These are phyloP conservation scores for Kodamaea leandrae DNA, from an alignment of 805 yeast genomes.

Conservation along the genomic window DNA sequence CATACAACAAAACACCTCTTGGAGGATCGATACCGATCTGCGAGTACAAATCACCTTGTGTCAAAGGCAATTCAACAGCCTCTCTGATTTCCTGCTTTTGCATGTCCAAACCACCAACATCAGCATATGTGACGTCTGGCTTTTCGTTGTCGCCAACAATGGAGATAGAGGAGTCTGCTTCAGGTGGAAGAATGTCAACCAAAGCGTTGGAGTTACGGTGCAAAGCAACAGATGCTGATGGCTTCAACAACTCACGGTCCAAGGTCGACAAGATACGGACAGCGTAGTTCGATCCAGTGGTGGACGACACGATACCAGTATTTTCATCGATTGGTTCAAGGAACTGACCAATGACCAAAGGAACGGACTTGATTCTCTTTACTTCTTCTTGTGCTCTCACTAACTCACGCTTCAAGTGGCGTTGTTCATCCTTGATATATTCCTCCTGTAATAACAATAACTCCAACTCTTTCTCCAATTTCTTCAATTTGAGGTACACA, in stretches of 20 bases:
- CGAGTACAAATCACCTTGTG: conserved; percentile 92
- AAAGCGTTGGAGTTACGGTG: conserved; percentile 98
- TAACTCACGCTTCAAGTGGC: conserved; percentile 90
- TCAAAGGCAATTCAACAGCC: conserved; percentile 94
- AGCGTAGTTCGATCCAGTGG: conserved; percentile 96
- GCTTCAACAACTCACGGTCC: conserved; percentile 90
- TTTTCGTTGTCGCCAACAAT: conserved; percentile 93
- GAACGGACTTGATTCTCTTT: conserved; percentile 94
- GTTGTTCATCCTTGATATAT: conserved; percentile 95
- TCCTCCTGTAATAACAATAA: conserved; percentile 86
- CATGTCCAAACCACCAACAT: conserved; percentile 98
- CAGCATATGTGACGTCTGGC: conserved; percentile 91
- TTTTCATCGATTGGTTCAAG: conserved; percentile 95
- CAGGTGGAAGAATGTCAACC: conserved; percentile 97
- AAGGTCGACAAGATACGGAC: conserved; percentile 92
- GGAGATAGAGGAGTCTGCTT: conserved; percentile 94
- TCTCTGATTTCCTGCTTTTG: conserved; percentile 98
- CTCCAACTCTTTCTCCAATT: conserved; percentile 86
- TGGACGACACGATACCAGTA: conserved; percentile 94
- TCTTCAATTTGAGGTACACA: conserved; percentile 80
- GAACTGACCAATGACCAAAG: conserved; percentile 96
- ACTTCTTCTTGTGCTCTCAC: conserved; percentile 98
- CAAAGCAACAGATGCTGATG: conserved; percentile 92
- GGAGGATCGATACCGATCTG: conserved; percentile 99
- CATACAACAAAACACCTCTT: conserved; percentile 93